Conservation (phyloP, 148 eudicot species). For the Nepenthes gracilis region DNA sequence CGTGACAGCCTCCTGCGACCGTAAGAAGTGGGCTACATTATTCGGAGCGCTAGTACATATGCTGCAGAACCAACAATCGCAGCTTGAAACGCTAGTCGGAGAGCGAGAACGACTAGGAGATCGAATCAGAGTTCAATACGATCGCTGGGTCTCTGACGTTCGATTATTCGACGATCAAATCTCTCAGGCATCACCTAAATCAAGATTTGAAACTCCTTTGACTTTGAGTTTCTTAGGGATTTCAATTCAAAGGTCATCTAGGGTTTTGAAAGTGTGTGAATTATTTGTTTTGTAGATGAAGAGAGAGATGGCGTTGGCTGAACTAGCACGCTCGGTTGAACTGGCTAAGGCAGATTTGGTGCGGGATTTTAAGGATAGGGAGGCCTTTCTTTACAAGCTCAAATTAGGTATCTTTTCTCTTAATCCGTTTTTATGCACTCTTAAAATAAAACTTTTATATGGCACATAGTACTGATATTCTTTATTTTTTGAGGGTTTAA, state of each 20-base stretch:
- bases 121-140: constrained; percentile 17
- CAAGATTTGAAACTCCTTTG: background rate
- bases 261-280: constrained; percentile 3
- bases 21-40: constrained; percentile 28
- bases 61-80: constrained; percentile 20
- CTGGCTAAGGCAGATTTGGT: constrained; percentile 17
- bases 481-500: too few species aligned
- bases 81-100: constrained; percentile 23
- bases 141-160: constrained; percentile 26
- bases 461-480: too few species aligned
- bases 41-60: constrained; percentile 24
- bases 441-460: too few species aligned
- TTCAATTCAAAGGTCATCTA: background rate
- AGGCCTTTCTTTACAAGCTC: constrained; percentile 19
- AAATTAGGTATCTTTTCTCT: constrained; percentile 29
- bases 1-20: constrained; percentile 15
- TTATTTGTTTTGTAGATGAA: constrained; percentile 33
- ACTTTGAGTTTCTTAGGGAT: constrained; percentile 2
- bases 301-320: constrained; percentile 10
- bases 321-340: constrained; percentile 19
- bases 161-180: constrained; percentile 16
- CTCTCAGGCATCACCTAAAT: constrained; percentile 17
- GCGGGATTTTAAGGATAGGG: constrained; percentile 24
- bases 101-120: constrained; percentile 29
- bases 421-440: background rate